Evolutionary conservation across 768 basidiomycete genomes (phyloP).

Genomic region (Lyophyllum shimeji): DNA sequence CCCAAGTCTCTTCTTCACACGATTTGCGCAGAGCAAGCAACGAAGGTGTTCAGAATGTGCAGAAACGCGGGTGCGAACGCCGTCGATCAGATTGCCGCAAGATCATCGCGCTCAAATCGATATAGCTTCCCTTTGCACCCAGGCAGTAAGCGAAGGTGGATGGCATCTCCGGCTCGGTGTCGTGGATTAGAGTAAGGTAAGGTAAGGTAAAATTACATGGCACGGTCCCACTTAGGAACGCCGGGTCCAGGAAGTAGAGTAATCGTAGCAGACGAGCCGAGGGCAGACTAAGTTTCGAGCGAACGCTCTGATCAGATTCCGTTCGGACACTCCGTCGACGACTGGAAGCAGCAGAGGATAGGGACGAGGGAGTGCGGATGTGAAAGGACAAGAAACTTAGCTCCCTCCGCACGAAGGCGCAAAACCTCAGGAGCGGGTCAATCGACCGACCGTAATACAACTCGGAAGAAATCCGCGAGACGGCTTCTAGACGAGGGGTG

Average conservation of each 20-base stretch:
- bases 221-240: too few relatives aligned
- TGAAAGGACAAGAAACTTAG: conserved; percentile 19
- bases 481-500: conserved; percentile 15
- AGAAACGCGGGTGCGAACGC: conserved; percentile 59
- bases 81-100: conserved; percentile 46
- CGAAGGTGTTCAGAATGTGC: conserved; percentile 58
- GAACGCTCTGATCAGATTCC: conserved; percentile 15
- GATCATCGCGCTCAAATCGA: conserved; percentile 48
- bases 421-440: conserved; percentile 6
- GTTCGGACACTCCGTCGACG: conserved; percentile 17
- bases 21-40: conserved; percentile 70
- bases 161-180: conserved; percentile 60
- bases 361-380: conserved; percentile 6
- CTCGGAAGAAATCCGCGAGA: conserved; percentile 4
- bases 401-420: conserved; percentile 15
- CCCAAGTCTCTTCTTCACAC: conserved; percentile 61
- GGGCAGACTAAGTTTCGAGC: conserved; percentile 20
- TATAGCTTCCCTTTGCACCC: conserved; percentile 66
- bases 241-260: too few relatives aligned
- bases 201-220: too few relatives aligned
- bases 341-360: conserved; percentile 1
- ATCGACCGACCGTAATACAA: neutral
- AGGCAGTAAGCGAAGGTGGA: conserved; percentile 56
- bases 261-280: conserved; percentile 26
- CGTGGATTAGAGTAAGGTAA: too few relatives aligned